phyloP scores from a whole-genome alignment of 257 asterid genomes.

The Craterostigma plantagineum region DNA sequence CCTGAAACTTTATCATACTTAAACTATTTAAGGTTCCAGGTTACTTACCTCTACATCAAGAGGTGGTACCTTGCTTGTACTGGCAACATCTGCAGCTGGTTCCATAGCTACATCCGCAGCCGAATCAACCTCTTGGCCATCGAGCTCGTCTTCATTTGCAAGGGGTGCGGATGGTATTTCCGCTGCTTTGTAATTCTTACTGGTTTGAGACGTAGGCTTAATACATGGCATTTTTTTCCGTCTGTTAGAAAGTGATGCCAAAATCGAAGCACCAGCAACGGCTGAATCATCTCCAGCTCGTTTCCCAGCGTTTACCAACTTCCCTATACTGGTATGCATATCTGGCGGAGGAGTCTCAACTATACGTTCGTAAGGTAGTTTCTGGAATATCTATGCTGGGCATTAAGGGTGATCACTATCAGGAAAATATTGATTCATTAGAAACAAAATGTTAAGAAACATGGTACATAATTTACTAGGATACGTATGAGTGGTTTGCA shows the following conservation, averaged over 20 bases:
- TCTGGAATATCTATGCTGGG: constrained; percentile 48
- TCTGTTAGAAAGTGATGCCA: constrained; percentile 69
- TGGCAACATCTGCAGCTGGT: constrained; percentile 30
- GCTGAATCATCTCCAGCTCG: constrained; percentile 81
- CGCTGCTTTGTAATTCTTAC: constrained; percentile 31
- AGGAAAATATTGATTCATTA: background rate
- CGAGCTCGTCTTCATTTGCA: constrained; percentile 52
- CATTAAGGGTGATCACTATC: constrained; percentile 1
- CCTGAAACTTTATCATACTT: background rate
- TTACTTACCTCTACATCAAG: constrained; percentile 21
- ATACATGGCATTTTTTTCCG: constrained; percentile 42
- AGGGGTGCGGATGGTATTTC: constrained; percentile 43
- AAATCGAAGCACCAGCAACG: constrained; percentile 77
- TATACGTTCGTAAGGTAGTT: constrained; percentile 36
- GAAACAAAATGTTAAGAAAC: constrained; percentile 3
- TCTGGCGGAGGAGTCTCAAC: constrained; percentile 55
- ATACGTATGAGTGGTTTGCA: constrained; percentile 77
- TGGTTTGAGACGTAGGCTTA: constrained; percentile 42
- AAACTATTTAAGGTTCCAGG: too few species aligned
- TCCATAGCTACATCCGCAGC: constrained; percentile 31
- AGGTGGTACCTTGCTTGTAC: constrained; percentile 34
- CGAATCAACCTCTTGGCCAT: constrained; percentile 62
- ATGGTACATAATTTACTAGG: constrained; percentile 17
- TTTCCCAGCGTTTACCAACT: constrained; percentile 36
- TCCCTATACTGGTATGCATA: constrained; percentile 40